Base-by-base conservation (phyloP, 352 stramenopile species). In the Thalassiosira sp. region DNA sequence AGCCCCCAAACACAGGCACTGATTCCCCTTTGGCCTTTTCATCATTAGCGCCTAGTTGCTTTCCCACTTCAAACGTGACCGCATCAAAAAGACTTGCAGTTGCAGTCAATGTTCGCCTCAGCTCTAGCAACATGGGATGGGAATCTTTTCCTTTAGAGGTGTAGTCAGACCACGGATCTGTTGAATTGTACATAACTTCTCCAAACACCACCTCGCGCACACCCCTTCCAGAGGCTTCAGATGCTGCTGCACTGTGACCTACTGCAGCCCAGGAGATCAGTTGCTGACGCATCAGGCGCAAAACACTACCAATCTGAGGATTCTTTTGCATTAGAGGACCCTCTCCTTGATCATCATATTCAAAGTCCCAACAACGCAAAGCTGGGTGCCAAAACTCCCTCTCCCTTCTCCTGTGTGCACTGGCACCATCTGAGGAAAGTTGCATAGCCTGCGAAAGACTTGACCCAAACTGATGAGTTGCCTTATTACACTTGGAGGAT, bases 221-320 rank as follows among this genome's bases (percentile, higher is more conserved):
- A 43, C 81, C 77, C 43, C 88, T 75, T 51, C 65, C 76, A 49
- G 79, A 76, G 49, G 86, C 79, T 71, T 93, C 88, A 49, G 83
- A 66, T 56, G 84, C 40, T 43, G 84, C 83, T 45, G 84, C 88
- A 58, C 72, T 87, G 61, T 93, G 86, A 40, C 88, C 88, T 68
- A 90, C 59, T 15, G 86, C 78, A 52, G 86, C 77, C 88, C 88
- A 93, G 42, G 88, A 83, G 51, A 93, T 90, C 35, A 90, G 79
- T 22, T 89, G 79, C 48, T 92, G 82, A 18, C 88, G 82, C 63
- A 93, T 78, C 18, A 92, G 62, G 22, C 80, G 67, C 25, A 91
- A 58, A 31, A 89, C 53, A 60, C 72, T 70, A 65, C 83, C 53
- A 85, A 79, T 81, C 31, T 77, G 22, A 49, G 68, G 18, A 37